Conservation (phyloP, 768 basidiomycete species). For the Trametes coccinea region DNA sequence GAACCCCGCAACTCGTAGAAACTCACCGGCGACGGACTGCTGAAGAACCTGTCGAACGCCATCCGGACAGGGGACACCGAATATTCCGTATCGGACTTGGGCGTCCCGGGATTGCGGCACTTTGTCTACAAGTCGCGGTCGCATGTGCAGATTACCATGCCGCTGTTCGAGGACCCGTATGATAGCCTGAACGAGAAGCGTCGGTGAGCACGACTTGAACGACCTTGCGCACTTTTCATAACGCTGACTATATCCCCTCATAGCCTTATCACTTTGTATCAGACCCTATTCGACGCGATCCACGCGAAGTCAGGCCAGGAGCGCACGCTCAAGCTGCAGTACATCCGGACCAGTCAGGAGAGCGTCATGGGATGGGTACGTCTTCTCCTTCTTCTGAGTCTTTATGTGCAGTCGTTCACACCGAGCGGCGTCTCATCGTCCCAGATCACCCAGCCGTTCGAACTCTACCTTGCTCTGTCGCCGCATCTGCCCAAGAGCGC, state of each 20-base stretch:
- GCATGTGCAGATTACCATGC: conserved; percentile 87
- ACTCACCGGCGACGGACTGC: conserved; percentile 59
- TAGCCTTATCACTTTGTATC: conserved; percentile 86
- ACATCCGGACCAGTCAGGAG: conserved; percentile 82
- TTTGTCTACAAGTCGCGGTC: conserved; percentile 92
- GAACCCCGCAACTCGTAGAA: conserved; percentile 43
- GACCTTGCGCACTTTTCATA: background rate
- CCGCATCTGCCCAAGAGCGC: conserved; percentile 87
- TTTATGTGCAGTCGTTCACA: background rate
- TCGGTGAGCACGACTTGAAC: conserved; percentile 44
- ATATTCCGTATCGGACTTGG: conserved; percentile 71
- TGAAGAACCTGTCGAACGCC: conserved; percentile 50
- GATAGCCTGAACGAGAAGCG: conserved; percentile 57
- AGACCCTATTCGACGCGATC: conserved; percentile 82
- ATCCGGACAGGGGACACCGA: conserved; percentile 52
- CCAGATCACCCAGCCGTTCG: conserved; percentile 92
- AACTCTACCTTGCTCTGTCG: conserved; percentile 83
- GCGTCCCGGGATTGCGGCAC: conserved; percentile 89
- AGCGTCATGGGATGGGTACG: conserved; percentile 94
- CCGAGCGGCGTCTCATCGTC: background rate
- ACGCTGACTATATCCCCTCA: conserved; percentile 13
- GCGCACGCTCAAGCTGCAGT: conserved; percentile 81
- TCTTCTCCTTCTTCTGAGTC: background rate
- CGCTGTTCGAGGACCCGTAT: conserved; percentile 87
- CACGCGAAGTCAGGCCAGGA: conserved; percentile 88